Evolutionary conservation across 1,284 basidiomycete genomes (phyloP).

Genomic region (Vanrija pseudolonga): DNA sequence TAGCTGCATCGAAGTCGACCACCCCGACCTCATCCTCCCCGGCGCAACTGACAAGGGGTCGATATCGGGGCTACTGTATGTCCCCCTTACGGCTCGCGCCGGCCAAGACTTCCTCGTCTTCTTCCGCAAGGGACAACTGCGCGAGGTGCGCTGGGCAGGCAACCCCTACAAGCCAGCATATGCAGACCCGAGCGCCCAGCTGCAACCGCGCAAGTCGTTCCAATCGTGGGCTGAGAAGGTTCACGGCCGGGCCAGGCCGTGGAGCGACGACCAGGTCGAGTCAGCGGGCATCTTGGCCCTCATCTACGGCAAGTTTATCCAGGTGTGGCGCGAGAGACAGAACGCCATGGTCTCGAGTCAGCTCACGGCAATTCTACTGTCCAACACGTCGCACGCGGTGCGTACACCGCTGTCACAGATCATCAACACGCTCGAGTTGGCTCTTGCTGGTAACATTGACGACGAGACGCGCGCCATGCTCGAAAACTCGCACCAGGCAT

Average conservation of each 20-base stretch:
- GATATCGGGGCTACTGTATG: constrained; percentile 73
- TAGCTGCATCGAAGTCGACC: constrained; percentile 66
- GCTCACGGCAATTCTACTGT: constrained; percentile 71
- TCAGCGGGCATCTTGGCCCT: constrained; percentile 80
- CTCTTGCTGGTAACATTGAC: constrained; percentile 74
- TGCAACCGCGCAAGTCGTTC: constrained; percentile 77
- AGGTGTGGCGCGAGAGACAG: constrained; percentile 85
- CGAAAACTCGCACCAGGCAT: constrained; percentile 72
- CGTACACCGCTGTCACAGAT: constrained; percentile 38
- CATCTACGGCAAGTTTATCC: constrained; percentile 65
- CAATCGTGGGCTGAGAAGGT: constrained; percentile 77
- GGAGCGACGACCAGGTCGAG: constrained; percentile 85
- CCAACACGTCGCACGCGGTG: constrained; percentile 88
- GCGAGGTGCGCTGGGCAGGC: constrained; percentile 73
- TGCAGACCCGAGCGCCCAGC: constrained; percentile 18
- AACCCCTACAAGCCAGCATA: constrained; percentile 60
- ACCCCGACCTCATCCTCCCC: constrained; percentile 68
- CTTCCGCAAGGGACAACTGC: constrained; percentile 70
- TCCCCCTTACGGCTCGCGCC: constrained; percentile 64
- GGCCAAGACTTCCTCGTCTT: constrained; percentile 76
- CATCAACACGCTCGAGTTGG: constrained; percentile 76
- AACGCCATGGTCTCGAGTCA: constrained; percentile 67
- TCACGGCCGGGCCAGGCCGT: constrained; percentile 65
- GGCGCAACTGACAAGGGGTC: constrained; percentile 59
- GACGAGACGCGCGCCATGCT: constrained; percentile 75